Evolutionary conservation across 768 basidiomycete species (phyloP), one percentile per base, ranked within the genome.

Genomic region (Mycena pura): DNA sequence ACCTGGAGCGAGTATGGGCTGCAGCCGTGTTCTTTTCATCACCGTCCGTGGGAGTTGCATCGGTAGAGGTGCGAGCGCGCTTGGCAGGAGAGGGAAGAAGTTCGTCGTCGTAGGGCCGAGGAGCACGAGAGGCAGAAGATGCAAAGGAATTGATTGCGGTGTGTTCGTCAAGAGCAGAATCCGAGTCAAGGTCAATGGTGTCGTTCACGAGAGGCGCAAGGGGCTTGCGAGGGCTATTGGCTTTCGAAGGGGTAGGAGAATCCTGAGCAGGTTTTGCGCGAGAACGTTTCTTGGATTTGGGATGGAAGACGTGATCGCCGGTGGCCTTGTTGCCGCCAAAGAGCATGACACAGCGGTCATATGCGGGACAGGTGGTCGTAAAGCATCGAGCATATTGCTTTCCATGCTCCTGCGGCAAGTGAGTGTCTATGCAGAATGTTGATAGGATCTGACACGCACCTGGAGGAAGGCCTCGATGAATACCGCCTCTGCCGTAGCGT

Each of bases 281-380:
- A n/a, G n/a, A n/a, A n/a, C n/a, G n/a, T 28, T 27, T 31, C 41
- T 44, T 45, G 21, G 43, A 15, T 45, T 45, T 55, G 5, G 41
- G 53, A 45, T 55, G 53, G 29, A 55, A 24, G 9, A 55, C 43
- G n/a, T 55, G 41, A 1, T 31, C 53, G 43, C 53, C 53, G 31
- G 53, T 55, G 43, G 53, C 53, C 41, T 36, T 44, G 41, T 55
- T 55, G 43, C 53, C 53, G 44, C 53, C 53, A 34, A 55, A 55
- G 17, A 55, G 32, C 6, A 32, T 3, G 4, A 24, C 41, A 9
- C 44, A 43, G 22, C 32, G 31, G 19, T 44, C 25, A 32, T 55
- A 55, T 41, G 24, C 44, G 1, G 27, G 57, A 28, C 48, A 60
- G 2, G 48, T 38, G n/a, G 19, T 50, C 21, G 40, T 47, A 34